These are phyloP conservation scores for Pseudoperonospora humuli DNA, from an alignment of 352 stramenopile species.

Conservation along the genomic window DNA sequence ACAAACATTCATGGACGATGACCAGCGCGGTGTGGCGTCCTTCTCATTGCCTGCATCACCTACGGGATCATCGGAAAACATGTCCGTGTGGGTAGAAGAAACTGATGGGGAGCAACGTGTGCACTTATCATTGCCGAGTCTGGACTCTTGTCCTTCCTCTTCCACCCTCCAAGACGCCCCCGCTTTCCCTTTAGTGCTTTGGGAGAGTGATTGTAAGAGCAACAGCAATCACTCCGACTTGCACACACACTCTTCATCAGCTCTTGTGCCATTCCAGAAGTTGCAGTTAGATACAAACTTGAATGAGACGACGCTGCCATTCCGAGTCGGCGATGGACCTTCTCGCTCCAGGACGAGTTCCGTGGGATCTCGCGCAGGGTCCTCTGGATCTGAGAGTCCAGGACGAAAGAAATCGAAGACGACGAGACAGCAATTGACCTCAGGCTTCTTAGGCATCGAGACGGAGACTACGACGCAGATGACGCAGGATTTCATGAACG, in stretches of 20 bases:
- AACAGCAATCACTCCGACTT: constrained; percentile 6
- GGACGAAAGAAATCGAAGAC: constrained; percentile 7
- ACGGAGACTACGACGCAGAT: constrained; percentile 25
- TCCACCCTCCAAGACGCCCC: constrained; percentile 10
- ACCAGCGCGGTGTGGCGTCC: constrained; percentile 30
- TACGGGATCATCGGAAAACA: constrained; percentile 35
- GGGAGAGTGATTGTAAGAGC: no score
- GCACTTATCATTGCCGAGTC: constrained; percentile 27
- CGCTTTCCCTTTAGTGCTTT: constrained; percentile 57
- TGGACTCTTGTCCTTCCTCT: background rate
- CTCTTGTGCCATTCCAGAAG: constrained; percentile 78
- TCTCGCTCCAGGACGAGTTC: constrained; percentile 14
- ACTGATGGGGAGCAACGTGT: constrained; percentile 38
- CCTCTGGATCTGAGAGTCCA: constrained; percentile 15
- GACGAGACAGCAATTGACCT: constrained; percentile 29
- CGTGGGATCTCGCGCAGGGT: constrained; percentile 5
- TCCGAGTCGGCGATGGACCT: constrained; percentile 1
- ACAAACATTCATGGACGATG: no score
- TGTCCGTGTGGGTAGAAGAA: constrained; percentile 53
- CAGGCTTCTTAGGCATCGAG: constrained; percentile 24
- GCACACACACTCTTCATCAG: constrained; percentile 26
- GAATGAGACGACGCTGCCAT: constrained; percentile 59
- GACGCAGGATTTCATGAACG: constrained; percentile 64
- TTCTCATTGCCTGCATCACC: constrained; percentile 64
- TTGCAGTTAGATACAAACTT: constrained; percentile 72